These are phyloP conservation scores for Dothiorella sarmentorum DNA, from an alignment of 2,329 filamentous ascomycete genomes.

Conservation along the genomic window DNA sequence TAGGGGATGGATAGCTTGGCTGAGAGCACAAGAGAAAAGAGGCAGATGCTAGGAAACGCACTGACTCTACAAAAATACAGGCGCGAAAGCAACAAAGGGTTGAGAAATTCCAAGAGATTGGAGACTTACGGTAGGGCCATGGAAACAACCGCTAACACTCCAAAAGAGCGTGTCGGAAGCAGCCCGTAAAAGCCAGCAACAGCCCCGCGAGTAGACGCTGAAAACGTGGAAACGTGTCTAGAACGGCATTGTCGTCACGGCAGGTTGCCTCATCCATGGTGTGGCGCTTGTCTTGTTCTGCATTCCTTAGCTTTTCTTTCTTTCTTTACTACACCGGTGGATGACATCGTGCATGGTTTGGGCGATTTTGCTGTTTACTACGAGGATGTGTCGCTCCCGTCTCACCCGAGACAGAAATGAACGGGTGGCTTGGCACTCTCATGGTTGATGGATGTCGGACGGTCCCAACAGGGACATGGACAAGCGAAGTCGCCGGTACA, in stretches of 20 bases:
- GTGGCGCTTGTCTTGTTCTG: neutral
- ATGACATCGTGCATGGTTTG: conserved; percentile 4
- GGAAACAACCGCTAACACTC: neutral
- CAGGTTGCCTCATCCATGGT: neutral
- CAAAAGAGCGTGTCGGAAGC: neutral
- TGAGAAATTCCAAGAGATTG: neutral
- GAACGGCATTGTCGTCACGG: conserved; percentile 1
- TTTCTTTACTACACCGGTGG: conserved; percentile 5
- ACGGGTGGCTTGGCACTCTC: neutral
- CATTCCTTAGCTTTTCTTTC: neutral
- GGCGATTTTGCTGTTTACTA: conserved; percentile 15
- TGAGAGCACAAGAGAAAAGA: neutral
- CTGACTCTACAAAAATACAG: too few species aligned
- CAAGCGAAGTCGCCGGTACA: conserved; percentile 3
- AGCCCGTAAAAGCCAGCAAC: neutral
- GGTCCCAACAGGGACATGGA: neutral
- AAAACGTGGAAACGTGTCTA: neutral
- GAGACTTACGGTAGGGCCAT: neutral
- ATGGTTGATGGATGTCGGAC: conserved; percentile 7
- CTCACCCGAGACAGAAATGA: neutral
- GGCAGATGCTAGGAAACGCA: neutral
- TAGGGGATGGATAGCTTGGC: neutral
- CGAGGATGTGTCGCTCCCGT: conserved; percentile 8
- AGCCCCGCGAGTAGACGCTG: neutral
- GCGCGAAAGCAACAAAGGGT: too few species aligned